Base-by-base conservation (phyloP, 177 flowering plant species). In the Vitis hybrid region DNA sequence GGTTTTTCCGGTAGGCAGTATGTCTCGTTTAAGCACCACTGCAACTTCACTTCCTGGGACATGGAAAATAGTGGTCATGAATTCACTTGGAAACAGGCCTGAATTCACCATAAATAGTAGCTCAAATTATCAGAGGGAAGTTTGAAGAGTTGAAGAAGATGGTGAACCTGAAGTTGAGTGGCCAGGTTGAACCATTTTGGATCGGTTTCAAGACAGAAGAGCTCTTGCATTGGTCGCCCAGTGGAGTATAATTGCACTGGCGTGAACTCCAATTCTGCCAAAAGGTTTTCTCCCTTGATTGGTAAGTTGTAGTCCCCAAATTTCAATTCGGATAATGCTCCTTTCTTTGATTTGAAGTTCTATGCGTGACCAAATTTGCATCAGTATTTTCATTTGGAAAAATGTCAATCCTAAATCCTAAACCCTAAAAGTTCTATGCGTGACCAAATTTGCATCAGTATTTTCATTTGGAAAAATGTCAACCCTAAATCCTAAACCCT, bases 221-320 rank as follows among this genome's bases (percentile, higher is more conserved):
- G n/a, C n/a, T n/a, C n/a, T n/a, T n/a, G n/a, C n/a, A n/a, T n/a
- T n/a, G n/a, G n/a, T n/a, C n/a, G n/a, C n/a, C n/a, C n/a, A n/a
- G n/a, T n/a, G n/a, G n/a, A n/a, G n/a, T n/a, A n/a, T n/a, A n/a
- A n/a, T n/a, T n/a, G n/a, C n/a, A n/a, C n/a, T n/a, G n/a, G n/a
- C n/a, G n/a, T n/a, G n/a, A n/a, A n/a, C n/a, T n/a, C n/a, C n/a
- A n/a, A n/a, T n/a, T n/a, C n/a, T n/a, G n/a, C n/a, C n/a, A n/a
- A n/a, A n/a, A n/a, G n/a, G n/a, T n/a, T n/a, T n/a, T n/a, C n/a
- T n/a, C n/a, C n/a, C 62, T 67, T 58, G 12, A 0, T 59, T 1
- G 89, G 89, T 2, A 82, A 58, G 81, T 83, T 75, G 71, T 75
- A 88, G 18, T 66, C 70, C 52, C 86, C 84, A 61, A 88, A 69